Base-by-base conservation (phyloP, 768 basidiomycete genomes). In the Collybiopsis confluens region DNA sequence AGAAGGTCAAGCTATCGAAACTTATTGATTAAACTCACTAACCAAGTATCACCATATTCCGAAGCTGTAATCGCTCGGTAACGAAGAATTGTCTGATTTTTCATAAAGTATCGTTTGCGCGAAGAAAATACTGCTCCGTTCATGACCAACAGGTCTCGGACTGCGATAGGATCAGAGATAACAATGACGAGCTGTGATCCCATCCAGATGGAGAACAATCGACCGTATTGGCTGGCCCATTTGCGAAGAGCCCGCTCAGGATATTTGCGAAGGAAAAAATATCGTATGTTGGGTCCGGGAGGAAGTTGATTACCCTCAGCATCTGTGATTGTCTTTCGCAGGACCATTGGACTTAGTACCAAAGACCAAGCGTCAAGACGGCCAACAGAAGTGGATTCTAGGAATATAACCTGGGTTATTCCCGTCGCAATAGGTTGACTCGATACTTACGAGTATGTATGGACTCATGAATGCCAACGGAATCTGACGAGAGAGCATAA, bases 111-210 rank as follows among this genome's bases (percentile, higher is more conserved):
- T n/a, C 49, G 27, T 58, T 62, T 63, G 26, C 64, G 63, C 27
- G 58, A 59, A n/a, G 63, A 63, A 44, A 66, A 66, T 13, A 59
- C 58, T 11, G 60, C 58, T 21, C 64, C 64, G 47, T 63, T 56
- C 24, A 55, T 59, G 5, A 64, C 62, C 2, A 64, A 56, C 6
- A 66, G 48, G 46, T 66, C 64, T 5, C 59, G 58, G 4, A 59
- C 64, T 21, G 62, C 57, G 15, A 38, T 36, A 30, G 64, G 58
- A 50, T 64, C 60, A 24, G 60, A 61, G 18, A 65, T 56, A 21
- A 65, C 60, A 42, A 65, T 58, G 36, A 64, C 53, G 33, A 65
- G 60, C 54, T 64, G 63, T 35, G 57, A 48, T 8, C 64, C 64
- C 60, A 65, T 58, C 56, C 57, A 62, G 23, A 65, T 57, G 21